Evolutionary conservation across 1,139 yeast species (phyloP).

Genomic region (Scheffersomyces titani): DNA sequence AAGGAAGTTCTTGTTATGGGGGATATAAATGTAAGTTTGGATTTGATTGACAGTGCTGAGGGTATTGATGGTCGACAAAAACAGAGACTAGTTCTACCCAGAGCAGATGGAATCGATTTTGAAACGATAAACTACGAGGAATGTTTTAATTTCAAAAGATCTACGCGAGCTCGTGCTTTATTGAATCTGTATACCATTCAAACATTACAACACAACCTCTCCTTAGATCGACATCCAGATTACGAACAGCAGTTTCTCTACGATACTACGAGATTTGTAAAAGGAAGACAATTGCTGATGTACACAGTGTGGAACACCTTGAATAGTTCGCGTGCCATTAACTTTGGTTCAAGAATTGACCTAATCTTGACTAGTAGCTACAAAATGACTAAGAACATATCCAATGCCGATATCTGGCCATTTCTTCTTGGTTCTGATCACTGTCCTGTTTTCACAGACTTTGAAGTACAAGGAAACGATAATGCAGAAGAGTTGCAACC

Average conservation of each 20-base stretch:
- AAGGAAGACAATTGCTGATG: constrained; percentile 61
- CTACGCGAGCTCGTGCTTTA: constrained; percentile 43
- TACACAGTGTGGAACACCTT: constrained; percentile 94
- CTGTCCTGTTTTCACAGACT: constrained; percentile 84
- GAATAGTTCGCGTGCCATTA: constrained; percentile 74
- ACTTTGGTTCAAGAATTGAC: constrained; percentile 89
- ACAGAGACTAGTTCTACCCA: constrained; percentile 15
- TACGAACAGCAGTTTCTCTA: constrained; percentile 37
- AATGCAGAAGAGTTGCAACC: constrained; percentile 1
- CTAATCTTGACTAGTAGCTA: constrained; percentile 55
- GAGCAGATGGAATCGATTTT: constrained; percentile 26
- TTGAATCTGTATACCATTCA: constrained; percentile 39
- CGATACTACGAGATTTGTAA: constrained; percentile 65
- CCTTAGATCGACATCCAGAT: constrained; percentile 1
- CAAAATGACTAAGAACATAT: constrained; percentile 30
- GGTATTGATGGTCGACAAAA: constrained; percentile 47
- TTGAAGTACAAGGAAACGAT: constrained; percentile 27
- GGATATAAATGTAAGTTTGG: constrained; percentile 80
- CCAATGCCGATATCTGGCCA: constrained; percentile 66
- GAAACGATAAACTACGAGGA: constrained; percentile 42
- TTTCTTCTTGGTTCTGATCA: constrained; percentile 85
- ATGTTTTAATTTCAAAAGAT: constrained; percentile 42
- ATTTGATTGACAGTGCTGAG: constrained; percentile 83
- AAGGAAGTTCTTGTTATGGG: constrained; percentile 80
- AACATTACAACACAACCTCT: constrained; percentile 8